phyloP scores from a whole-genome alignment of 805 yeast genomes.

The Suhomyces pyralidae region DNA sequence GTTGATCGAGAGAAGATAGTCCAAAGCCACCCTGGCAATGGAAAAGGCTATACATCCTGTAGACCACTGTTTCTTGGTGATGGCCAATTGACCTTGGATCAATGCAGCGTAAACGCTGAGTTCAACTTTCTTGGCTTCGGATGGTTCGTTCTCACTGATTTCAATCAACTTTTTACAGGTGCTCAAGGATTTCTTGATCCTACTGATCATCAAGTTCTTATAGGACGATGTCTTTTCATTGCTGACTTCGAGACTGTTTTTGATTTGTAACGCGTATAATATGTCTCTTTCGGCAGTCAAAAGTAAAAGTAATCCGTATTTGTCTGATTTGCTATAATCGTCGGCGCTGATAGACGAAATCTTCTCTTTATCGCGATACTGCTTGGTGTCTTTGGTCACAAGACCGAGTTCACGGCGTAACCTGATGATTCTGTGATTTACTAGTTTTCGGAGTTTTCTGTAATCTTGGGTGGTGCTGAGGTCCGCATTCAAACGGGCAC shows the following conservation, averaged over 20 bases:
- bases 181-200: slow-evolving; percentile 61
- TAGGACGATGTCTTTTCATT: slow-evolving; percentile 49
- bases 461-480: slow-evolving; percentile 68
- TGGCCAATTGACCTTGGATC: slow-evolving; percentile 48
- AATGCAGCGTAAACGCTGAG: slow-evolving; percentile 43
- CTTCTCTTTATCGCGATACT: slow-evolving; percentile 50
- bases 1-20: slow-evolving; percentile 36
- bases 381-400: slow-evolving; percentile 64
- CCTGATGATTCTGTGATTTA: slow-evolving; percentile 58
- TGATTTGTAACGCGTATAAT: slow-evolving; percentile 64
- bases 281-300: slow-evolving; percentile 75
- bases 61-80: slow-evolving; percentile 56
- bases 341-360: slow-evolving; percentile 44
- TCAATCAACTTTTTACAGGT: slow-evolving; percentile 43
- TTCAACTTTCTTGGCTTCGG: slow-evolving; percentile 24
- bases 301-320: slow-evolving; percentile 58
- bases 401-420: slow-evolving; percentile 64
- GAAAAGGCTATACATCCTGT: slow-evolving; percentile 51
- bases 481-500: slow-evolving; percentile 59
- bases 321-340: slow-evolving; percentile 49
- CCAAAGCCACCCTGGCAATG: slow-evolving; percentile 59
- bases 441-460: slow-evolving; percentile 60
- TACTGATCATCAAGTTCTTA: slow-evolving; percentile 48
- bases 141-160: slow-evolving; percentile 37
- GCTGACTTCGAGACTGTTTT: slow-evolving; percentile 51